A percentile compares a stretch with the other conserved stretches of the same genome.
phyloP scores from a whole-genome alignment of 73 alveolate genomes.

The Tetrahymena thermophila region DNA sequence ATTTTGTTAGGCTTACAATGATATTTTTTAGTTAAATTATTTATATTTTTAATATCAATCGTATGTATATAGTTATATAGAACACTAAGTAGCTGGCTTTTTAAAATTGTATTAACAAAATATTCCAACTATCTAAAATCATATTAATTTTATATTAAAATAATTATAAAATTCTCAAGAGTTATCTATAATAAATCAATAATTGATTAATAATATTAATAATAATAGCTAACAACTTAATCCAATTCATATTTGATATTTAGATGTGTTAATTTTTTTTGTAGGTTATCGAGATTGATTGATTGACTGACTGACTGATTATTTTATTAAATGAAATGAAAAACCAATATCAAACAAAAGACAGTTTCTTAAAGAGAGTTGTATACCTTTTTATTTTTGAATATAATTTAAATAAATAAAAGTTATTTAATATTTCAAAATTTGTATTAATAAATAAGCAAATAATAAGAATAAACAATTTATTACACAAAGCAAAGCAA shows the following conservation, averaged over 20 bases:
- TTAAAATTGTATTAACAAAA: no score
- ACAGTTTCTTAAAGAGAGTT: neutral
- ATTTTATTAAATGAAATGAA: neutral
- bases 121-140: no score
- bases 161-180: no score
- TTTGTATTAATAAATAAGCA: neutral
- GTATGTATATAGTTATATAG: neutral
- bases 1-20: neutral
- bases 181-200: no score
- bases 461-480: neutral
- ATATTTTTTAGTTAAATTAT: neutral
- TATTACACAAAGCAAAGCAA: neutral
- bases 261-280: no score
- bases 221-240: no score
- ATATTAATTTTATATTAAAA: no score
- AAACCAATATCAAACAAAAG: neutral
- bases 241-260: no score
- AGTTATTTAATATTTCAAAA: neutral
- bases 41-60: neutral
- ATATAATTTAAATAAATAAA: neutral
- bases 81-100: no score
- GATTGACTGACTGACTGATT: neutral
- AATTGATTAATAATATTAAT: no score
- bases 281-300: no score
- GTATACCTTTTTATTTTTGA: neutral